Conservation (phyloP, 2,329 filamentous ascomycete species). For the Canariomyces notabilis region DNA sequence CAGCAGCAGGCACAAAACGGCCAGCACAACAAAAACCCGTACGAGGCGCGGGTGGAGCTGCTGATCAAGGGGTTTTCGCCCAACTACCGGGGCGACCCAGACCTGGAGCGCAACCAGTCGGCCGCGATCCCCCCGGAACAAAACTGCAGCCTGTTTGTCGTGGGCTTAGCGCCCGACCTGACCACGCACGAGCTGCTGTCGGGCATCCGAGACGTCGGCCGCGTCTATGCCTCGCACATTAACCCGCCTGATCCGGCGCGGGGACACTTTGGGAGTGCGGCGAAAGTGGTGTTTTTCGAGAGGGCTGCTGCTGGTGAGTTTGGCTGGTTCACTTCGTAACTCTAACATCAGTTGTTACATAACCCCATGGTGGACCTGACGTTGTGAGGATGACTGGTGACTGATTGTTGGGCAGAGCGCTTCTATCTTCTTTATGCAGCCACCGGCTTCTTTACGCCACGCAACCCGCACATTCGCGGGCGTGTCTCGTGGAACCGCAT, state of each 20-base stretch:
- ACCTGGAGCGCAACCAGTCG: constrained; percentile 34
- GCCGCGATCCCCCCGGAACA: constrained; percentile 35
- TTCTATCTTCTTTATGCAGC: constrained; percentile 25
- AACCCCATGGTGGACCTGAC: not conserved
- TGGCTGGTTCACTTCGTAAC: not conserved
- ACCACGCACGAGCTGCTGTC: constrained; percentile 41
- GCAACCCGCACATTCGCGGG: constrained; percentile 26
- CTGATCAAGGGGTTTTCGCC: constrained; percentile 29
- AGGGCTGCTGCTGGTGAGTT: constrained; percentile 32
- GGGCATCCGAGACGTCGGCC: constrained; percentile 42
- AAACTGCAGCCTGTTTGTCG: constrained; percentile 51
- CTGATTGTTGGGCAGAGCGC: constrained; percentile 18
- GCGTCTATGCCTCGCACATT: constrained; percentile 48
- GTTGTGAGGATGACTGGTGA: no score
- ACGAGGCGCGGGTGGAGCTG: constrained; percentile 15
- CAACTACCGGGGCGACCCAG: constrained; percentile 37
- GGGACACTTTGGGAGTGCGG: constrained; percentile 36
- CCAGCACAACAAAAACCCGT: not conserved
- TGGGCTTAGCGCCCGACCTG: constrained; percentile 43
- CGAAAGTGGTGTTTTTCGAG: constrained; percentile 47
- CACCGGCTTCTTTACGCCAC: constrained; percentile 34
- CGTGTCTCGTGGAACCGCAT: constrained; percentile 46
- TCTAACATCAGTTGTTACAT: not conserved
- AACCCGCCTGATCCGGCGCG: constrained; percentile 40
- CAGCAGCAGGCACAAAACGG: no score